Conservation (phyloP, 2,329 filamentous ascomycete genomes). For the Metarhizium guizhouense region DNA sequence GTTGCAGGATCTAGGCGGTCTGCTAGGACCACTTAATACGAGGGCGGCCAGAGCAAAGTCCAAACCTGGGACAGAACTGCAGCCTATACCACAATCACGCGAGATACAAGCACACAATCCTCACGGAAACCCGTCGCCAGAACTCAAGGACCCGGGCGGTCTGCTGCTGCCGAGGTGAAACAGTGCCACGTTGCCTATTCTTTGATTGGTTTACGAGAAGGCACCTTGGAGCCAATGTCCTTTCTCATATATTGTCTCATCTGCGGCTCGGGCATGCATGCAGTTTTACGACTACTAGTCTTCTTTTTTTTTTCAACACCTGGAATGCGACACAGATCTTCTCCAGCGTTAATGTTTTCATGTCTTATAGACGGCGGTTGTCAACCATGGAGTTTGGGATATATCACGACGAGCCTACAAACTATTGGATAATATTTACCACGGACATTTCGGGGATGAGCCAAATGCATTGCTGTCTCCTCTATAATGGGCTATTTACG, state of each 20-base stretch:
- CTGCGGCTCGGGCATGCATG: background rate
- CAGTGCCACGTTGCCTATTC: background rate
- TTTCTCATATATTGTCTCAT: background rate
- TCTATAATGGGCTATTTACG: background rate
- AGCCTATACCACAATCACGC: slow-evolving; percentile 35
- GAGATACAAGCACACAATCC: slow-evolving; percentile 23
- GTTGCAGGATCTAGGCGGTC: slow-evolving; percentile 49
- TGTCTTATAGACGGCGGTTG: background rate
- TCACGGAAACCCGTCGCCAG: slow-evolving; percentile 20
- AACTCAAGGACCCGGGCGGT: slow-evolving; percentile 31
- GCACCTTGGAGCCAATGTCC: no score
- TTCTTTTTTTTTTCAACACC: background rate
- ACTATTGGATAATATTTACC: background rate
- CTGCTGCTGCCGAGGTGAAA: slow-evolving; percentile 29
- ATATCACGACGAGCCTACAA: background rate
- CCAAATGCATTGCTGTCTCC: background rate
- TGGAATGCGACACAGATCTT: background rate
- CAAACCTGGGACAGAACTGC: slow-evolving; percentile 32
- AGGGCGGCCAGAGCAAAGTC: slow-evolving; percentile 21
- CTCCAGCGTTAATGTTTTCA: background rate
- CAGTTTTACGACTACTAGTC: background rate
- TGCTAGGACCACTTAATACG: slow-evolving; percentile 34
- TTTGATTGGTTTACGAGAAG: no score
- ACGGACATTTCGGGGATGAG: background rate
- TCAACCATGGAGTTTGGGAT: background rate